phyloP scores from a whole-genome alignment of 139 green algal species.

The Coelastrella sp. region DNA sequence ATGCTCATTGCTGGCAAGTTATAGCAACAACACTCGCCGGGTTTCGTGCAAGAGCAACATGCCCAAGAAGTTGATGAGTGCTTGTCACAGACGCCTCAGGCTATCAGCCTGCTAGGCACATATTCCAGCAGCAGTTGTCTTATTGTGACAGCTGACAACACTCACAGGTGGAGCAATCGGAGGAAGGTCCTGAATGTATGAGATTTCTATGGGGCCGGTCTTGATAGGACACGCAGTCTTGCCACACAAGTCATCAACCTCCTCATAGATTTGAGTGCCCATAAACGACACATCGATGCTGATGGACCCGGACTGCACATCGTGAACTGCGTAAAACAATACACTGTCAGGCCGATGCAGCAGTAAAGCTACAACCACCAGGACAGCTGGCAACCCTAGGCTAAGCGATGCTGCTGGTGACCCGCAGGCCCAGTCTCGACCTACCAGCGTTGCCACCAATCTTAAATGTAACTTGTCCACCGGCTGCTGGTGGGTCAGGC shows the following conservation, averaged over 20 bases:
- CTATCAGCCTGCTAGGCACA: not conserved
- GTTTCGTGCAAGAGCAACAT: too few species aligned
- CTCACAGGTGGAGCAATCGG: conserved; percentile 69
- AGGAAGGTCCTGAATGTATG: conserved; percentile 59
- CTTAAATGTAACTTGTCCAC: conserved; percentile 50
- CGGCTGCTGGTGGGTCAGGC: conserved; percentile 62
- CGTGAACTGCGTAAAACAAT: conserved; percentile 28
- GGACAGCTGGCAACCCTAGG: not conserved
- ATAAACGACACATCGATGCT: conserved; percentile 60
- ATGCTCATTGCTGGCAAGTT: too few species aligned
- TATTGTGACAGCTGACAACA: not conserved
- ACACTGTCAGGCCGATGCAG: not conserved
- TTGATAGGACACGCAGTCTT: conserved; percentile 65
- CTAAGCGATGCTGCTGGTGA: not conserved
- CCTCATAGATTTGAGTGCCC: conserved; percentile 56
- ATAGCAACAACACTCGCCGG: too few species aligned
- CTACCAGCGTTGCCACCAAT: conserved; percentile 57
- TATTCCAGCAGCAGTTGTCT: not conserved
- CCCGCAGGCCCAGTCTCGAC: not conserved
- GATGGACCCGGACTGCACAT: conserved; percentile 54
- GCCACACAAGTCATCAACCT: conserved; percentile 62
- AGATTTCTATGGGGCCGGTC: conserved; percentile 51
- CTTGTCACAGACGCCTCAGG: too few species aligned
- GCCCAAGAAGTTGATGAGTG: too few species aligned
- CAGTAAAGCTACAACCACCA: too few species aligned